Evolutionary conservation across 495 filamentous ascomycete species (phyloP), one percentile per base, ranked within the genome.

Genomic region (Penicillium alfredii): DNA sequence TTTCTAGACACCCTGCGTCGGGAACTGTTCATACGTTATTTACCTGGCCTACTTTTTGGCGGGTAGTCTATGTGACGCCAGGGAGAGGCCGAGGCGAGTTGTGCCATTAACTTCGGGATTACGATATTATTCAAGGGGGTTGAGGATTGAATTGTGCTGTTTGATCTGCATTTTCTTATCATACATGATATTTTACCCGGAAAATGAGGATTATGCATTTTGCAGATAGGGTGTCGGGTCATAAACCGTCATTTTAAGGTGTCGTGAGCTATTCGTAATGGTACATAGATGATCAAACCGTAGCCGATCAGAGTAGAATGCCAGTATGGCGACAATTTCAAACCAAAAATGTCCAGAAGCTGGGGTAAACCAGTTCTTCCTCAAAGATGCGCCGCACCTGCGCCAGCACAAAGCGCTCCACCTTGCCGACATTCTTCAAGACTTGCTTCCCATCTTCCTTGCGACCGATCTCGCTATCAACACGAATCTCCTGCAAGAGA

Each of bases 321-420:
- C 13, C n/a, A 13, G 9, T 4, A 30, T 4, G 16, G 16, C 19
- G 29, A 45, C 23, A 30, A 4, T 6, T n/a, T 73, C 58, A 96
- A 6, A 98, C 78, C 40, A 98, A 64, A 56, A 97, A 95, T 1
- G 90, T 98, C 88, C 89, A 96, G 62, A 87, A 97, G 58, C 88
- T 95, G 24, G 92, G 92, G 65, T 89, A 98, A 14, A 98, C 89
- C 57, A 98, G 85, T 60, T 98, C 92, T 54, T 96, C 92, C 62
- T 98, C 92, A 52, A 98, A 97, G 40, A 97, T 95, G 38, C 88
- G 76, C 40, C 90, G 80, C 21, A 98, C 92, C 58, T 97, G 93
- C 56, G 95, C 90, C 14, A 98, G 73, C 30, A 98, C 86, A 56
- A 98, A 98, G 43, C 87, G 81, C 66, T 98, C 92, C 23, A 98